Percentiles rank a stretch among this genome's conserved stretches.
phyloP scores from a whole-genome alignment of 805 yeast species.

The Metschnikowia reukaufii region DNA sequence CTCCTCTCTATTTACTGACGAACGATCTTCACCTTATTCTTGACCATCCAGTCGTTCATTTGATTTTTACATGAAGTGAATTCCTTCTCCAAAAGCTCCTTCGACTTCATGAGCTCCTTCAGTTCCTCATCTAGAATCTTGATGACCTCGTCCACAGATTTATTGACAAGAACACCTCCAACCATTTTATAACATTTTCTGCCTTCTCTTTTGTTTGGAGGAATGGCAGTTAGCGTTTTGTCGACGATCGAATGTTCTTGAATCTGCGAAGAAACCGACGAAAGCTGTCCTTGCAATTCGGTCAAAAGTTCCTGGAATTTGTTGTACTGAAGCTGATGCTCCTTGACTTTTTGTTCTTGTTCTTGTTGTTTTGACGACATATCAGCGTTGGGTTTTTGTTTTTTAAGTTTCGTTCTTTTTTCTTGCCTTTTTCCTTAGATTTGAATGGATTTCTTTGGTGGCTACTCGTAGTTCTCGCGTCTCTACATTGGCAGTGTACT shows the following conservation, averaged over 20 bases:
- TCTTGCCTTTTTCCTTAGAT: too few species aligned
- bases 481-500: constrained; percentile 1
- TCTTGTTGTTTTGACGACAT: constrained; percentile 21
- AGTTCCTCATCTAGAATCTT: constrained; percentile 58
- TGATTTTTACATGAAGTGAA: constrained; percentile 30
- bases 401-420: background rate
- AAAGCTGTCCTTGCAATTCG: constrained; percentile 39
- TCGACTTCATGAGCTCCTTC: constrained; percentile 21
- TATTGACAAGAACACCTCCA: constrained; percentile 88
- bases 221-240: constrained; percentile 37
- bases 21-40: constrained; percentile 43
- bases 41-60: constrained; percentile 42
- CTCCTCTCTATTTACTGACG: constrained; percentile 21
- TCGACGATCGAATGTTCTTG: constrained; percentile 45
- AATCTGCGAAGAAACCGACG: constrained; percentile 35
- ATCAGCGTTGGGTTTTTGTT: background rate
- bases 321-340: constrained; percentile 43
- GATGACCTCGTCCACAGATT: constrained; percentile 73
- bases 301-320: constrained; percentile 38
- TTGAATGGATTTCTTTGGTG: background rate
- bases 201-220: constrained; percentile 37
- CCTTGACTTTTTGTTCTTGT: constrained; percentile 38
- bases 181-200: constrained; percentile 91
- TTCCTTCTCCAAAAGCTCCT: constrained; percentile 27
- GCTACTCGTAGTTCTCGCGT: constrained; percentile 2